These are phyloP conservation scores for Zopfia rhizophila DNA, from an alignment of 2,329 filamentous ascomycete species.

Conservation along the genomic window DNA sequence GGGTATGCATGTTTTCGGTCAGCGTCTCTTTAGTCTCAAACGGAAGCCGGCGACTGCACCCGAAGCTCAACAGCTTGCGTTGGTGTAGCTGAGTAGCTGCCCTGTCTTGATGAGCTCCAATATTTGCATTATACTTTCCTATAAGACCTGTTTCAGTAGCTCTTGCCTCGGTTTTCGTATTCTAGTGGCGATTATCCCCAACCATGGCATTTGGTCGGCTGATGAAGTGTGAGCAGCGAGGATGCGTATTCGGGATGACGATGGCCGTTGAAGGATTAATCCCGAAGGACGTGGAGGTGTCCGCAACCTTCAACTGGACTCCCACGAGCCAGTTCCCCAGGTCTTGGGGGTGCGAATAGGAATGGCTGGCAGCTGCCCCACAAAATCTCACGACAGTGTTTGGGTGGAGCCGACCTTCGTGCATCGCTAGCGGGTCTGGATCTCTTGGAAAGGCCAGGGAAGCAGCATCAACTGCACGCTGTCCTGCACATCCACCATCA, in stretches of 20 bases:
- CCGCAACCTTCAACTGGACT: slow-evolving; percentile 18
- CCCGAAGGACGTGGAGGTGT: slow-evolving; percentile 11
- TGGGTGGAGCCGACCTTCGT: slow-evolving; percentile 22
- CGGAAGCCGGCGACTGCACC: slow-evolving; percentile 22
- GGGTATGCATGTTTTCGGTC: slow-evolving; percentile 21
- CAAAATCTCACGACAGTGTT: slow-evolving; percentile 20
- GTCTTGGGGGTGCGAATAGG: slow-evolving; percentile 33
- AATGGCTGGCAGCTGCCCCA: slow-evolving; percentile 26
- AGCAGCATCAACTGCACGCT: slow-evolving; percentile 15
- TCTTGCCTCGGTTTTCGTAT: slow-evolving; percentile 15
- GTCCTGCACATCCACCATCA: neutral
- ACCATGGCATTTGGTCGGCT: slow-evolving; percentile 21
- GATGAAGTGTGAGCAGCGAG: slow-evolving; percentile 12
- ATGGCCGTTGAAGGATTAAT: slow-evolving; percentile 14
- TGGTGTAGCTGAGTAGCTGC: slow-evolving; percentile 15
- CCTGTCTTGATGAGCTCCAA: too few species aligned
- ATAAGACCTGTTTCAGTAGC: slow-evolving; percentile 17
- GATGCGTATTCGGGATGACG: slow-evolving; percentile 13
- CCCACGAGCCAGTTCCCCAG: slow-evolving; percentile 28
- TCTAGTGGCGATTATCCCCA: slow-evolving; percentile 28
- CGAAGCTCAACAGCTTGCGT: slow-evolving; percentile 21
- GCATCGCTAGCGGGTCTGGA: slow-evolving; percentile 37
- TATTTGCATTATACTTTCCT: slow-evolving; percentile 15
- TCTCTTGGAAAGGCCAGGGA: slow-evolving; percentile 21
- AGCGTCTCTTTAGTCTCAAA: slow-evolving; percentile 2